Evolutionary conservation across 345 rosid genomes (phyloP), one percentile per base, ranked within the genome.

Genomic region (Moricandia arvensis): DNA sequence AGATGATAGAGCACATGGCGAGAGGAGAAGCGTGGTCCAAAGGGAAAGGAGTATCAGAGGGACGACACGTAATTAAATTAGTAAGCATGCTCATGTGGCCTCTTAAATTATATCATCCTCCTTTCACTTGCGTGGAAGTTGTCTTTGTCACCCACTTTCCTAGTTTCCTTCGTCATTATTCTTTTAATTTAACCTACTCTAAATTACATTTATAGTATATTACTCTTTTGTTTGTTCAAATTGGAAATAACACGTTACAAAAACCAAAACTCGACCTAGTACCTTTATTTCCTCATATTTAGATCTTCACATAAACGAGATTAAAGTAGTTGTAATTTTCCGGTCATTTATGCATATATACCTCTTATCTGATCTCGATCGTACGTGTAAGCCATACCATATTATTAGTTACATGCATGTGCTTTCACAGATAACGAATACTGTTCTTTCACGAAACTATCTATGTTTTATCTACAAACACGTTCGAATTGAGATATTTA

Each of bases 81-180:
- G 38, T 60, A 53, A 61, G 49, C 77, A 61, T 11, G 31, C 78
- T 66, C 81, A 78, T 72, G 81, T 78, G 81, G 55, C 47, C 72
- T 71, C 71, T 64, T 68, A 16, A 43, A 60, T 68, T 60, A 4
- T 69, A 60, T 64, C 75, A 63, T n/a, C n/a, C 71, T 57, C 68
- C 16, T 43, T 51, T 72, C 68, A 71, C 77, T 71, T 66, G 73
- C 81, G 81, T 72, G 81, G 77, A 78, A 78, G 78, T 68, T 61
- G 77, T 78, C 81, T 72, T 15, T 66, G 73, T 78, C 81, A 76
- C 60, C 15, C 53, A 47, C 51, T 43, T 43, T 43, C 51, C 13
- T 43, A 47, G 31, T 29, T 4, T 49, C 77, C 53, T 4, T 72
- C 76, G 54, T 65, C 68, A 65, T 58, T 1, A 17, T 12, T 66